Percentiles rank a stretch among this genome's conserved stretches.
Evolutionary conservation across 352 stramenopile genomes (phyloP).

Genomic region (Phytopythium vexans): DNA sequence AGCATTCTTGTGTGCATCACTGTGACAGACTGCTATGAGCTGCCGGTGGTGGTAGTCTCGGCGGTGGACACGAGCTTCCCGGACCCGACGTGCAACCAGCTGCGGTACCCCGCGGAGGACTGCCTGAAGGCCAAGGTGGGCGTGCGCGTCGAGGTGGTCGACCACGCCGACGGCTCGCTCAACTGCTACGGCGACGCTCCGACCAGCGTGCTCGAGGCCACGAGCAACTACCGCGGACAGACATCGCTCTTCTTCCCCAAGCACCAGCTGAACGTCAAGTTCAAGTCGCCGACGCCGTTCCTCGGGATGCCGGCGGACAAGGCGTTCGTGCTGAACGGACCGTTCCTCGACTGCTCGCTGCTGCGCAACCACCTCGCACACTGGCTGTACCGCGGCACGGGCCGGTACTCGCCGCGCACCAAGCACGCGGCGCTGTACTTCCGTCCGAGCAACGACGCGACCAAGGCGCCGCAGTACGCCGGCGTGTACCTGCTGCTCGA

Average conservation of each 20-base stretch:
- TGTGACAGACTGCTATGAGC: conserved; percentile 50
- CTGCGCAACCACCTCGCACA: conserved; percentile 80
- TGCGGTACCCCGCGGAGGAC: conserved; percentile 58
- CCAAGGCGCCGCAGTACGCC: conserved; percentile 28
- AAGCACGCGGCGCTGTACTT: conserved; percentile 73
- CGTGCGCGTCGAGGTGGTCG: conserved; percentile 56
- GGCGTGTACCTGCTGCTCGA: conserved; percentile 77
- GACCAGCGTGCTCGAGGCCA: conserved; percentile 41
- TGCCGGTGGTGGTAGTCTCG: conserved; percentile 66
- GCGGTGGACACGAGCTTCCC: conserved; percentile 52
- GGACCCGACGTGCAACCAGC: conserved; percentile 67
- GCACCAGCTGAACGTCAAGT: conserved; percentile 75
- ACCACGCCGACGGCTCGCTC: conserved; percentile 44
- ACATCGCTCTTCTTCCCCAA: conserved; percentile 76
- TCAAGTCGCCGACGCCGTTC: conserved; percentile 36
- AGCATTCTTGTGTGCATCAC: background rate
- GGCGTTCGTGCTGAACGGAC: conserved; percentile 73
- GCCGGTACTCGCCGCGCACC: conserved; percentile 65
- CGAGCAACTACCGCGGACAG: conserved; percentile 72
- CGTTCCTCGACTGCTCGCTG: conserved; percentile 66
- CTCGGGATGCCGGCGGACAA: conserved; percentile 62
- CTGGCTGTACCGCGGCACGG: conserved; percentile 66
- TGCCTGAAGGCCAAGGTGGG: conserved; percentile 60
- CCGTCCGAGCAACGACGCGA: conserved; percentile 20
- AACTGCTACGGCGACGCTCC: conserved; percentile 55